Evolutionary conservation across 2,329 filamentous ascomycete species (phyloP), one percentile per base, ranked within the genome.

Genomic region (Sclerotinia trifoliorum): DNA sequence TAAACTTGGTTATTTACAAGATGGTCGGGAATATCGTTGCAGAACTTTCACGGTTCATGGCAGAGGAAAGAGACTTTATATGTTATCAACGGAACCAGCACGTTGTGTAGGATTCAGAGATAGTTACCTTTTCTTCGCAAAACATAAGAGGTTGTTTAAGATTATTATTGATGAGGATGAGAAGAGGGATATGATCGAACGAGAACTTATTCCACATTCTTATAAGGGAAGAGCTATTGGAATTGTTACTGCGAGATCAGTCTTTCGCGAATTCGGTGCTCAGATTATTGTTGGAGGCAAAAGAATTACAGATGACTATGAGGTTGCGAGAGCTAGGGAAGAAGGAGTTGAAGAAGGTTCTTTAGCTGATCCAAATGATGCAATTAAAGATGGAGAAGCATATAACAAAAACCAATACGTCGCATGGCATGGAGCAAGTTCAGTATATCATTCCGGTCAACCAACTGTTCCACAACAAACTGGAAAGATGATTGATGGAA

Each of bases 381-480:
- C 94, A 54, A 86, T 93, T 35, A 85, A 86, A 11, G 82, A 84
- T n/a, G 91, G 90, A 51, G 90, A 96, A 77, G 84, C 89, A n/a
- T 99, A 99, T 84, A 97, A 99, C 83, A 93, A 94, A 81, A 99
- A 99, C 77, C 94, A 97, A 78, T 99, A 97, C 77, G 95, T 99
- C 39, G 95, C 95, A 39, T 99, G 95, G 95, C 94, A 97, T 78
- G 95, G 95, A 62, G 95, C 95, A 60, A 98, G 94, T 78, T 90
- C 92, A 51, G 95, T 99, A 32, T 99, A 99, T 78, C 93, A 98
- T 78, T 93, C 91, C 17, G 89, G 88, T 68, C 86, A 85, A 1
- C 92, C 93, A 1, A 88, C 90, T 29, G 88, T 92, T n/a, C 92
- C 93, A 2, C 83, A 90, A 68, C 88, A 88, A 44, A 88, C 84